These are phyloP conservation scores for Zea luxurians DNA, from an alignment of 176 grass and related monocot species.

Conservation along the genomic window DNA sequence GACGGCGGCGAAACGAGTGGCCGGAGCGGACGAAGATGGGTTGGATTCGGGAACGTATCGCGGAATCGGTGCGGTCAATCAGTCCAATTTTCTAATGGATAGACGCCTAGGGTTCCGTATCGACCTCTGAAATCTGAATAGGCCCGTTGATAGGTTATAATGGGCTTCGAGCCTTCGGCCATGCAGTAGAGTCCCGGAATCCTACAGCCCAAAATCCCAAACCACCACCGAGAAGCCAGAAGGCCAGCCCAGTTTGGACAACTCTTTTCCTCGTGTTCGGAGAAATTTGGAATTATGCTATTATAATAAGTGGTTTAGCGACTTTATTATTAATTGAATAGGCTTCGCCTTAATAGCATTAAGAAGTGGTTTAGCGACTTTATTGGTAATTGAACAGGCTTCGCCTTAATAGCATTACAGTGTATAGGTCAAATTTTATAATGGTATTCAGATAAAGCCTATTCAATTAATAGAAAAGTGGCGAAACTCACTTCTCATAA, in stretches of 20 bases:
- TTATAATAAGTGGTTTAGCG: too few species aligned
- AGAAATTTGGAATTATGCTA: too few species aligned
- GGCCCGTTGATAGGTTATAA: slow-evolving; percentile 4
- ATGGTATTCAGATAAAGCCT: too few species aligned
- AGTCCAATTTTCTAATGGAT: neutral
- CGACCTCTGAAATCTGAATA: neutral
- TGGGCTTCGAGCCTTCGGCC: slow-evolving; percentile 37
- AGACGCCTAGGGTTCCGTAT: slow-evolving; percentile 25
- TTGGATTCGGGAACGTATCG: slow-evolving; percentile 22
- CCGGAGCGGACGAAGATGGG: slow-evolving; percentile 28
- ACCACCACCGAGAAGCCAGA: neutral
- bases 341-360: too few species aligned
- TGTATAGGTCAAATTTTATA: too few species aligned
- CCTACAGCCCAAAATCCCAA: neutral
- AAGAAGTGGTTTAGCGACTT: too few species aligned
- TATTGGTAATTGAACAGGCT: too few species aligned
- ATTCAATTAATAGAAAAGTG: too few species aligned
- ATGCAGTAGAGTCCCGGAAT: neutral
- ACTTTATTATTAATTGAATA: too few species aligned
- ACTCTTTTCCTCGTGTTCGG: neutral
- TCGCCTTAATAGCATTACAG: too few species aligned
- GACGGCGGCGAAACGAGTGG: slow-evolving; percentile 14
- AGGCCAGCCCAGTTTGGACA: neutral
- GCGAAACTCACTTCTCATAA: too few species aligned
- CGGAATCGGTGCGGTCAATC: neutral